phyloP scores from a whole-genome alignment of 345 rosid genomes.

The Lenwebbia sp. region DNA sequence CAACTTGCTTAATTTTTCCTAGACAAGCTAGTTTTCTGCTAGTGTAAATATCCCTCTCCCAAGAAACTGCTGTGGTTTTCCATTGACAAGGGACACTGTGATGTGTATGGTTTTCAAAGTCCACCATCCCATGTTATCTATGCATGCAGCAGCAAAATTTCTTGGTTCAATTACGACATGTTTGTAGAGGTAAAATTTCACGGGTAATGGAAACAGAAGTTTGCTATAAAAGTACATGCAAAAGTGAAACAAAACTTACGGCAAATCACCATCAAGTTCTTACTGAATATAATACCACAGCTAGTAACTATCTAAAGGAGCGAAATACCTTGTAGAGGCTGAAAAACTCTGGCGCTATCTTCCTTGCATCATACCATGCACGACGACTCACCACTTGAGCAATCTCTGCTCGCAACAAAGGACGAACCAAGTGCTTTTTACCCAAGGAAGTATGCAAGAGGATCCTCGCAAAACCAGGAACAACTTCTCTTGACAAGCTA shows the following conservation, averaged over 20 bases:
- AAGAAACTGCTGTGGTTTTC: not conserved
- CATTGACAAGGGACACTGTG: not conserved
- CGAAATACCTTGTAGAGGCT: constrained; percentile 67
- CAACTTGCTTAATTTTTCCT: not conserved
- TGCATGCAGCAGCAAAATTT: not conserved
- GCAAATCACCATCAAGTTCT: not conserved
- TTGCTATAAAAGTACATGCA: not conserved
- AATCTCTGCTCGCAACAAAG: constrained; percentile 79
- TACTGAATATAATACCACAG: not conserved
- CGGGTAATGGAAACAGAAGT: not conserved
- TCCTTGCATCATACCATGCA: constrained; percentile 88
- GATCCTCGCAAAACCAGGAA: constrained; percentile 86
- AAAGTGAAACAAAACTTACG: not conserved
- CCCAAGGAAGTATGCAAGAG: constrained; percentile 82
- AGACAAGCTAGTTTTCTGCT: not conserved
- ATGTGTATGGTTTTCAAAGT: not conserved
- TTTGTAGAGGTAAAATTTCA: not conserved
- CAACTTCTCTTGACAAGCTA: constrained; percentile 85
- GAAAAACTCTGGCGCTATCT: constrained; percentile 72
- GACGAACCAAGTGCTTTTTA: constrained; percentile 90
- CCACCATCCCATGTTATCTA: not conserved
- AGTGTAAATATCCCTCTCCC: not conserved
- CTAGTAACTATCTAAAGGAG: not conserved
- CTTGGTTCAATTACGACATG: not conserved
- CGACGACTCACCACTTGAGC: constrained; percentile 88